These are phyloP conservation scores for Pleurotus platypus DNA, from an alignment of 768 basidiomycete species.

Conservation along the genomic window DNA sequence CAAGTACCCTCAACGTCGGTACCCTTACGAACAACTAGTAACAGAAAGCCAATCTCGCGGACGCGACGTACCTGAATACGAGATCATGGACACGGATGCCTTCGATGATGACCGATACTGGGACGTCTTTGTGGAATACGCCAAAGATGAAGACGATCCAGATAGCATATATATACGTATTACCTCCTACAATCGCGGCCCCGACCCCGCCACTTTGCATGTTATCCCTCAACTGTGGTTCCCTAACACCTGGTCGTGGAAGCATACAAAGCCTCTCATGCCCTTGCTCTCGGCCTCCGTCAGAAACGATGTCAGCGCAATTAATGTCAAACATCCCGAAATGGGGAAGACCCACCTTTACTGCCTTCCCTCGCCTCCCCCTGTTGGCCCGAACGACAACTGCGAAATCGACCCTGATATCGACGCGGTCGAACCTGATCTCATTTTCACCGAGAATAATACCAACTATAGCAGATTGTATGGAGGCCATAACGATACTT, in stretches of 20 bases:
- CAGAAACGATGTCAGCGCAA: conserved; percentile 49
- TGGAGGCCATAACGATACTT: conserved; percentile 77
- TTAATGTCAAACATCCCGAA: conserved; percentile 70
- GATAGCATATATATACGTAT: conserved; percentile 90
- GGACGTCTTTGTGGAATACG: conserved; percentile 98
- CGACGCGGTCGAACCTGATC: conserved; percentile 71
- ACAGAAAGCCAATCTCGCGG: conserved; percentile 77
- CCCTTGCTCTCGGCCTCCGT: conserved; percentile 57
- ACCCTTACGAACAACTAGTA: conserved; percentile 93
- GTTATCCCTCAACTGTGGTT: conserved; percentile 96
- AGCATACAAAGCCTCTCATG: conserved; percentile 58
- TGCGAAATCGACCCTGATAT: conserved; percentile 60
- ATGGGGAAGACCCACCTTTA: conserved; percentile 81
- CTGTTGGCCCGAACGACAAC: conserved; percentile 70
- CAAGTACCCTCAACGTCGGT: conserved; percentile 93
- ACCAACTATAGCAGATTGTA: conserved; percentile 94
- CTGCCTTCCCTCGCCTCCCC: conserved; percentile 89
- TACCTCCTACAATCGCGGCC: conserved; percentile 94
- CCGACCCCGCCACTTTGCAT: conserved; percentile 91
- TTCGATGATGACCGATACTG: conserved; percentile 95
- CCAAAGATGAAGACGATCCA: conserved; percentile 91
- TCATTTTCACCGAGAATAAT: conserved; percentile 96
- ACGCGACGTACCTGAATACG: conserved; percentile 87
- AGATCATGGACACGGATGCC: conserved; percentile 87
- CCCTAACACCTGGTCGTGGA: conserved; percentile 99